phyloP scores from a whole-genome alignment of 805 yeast genomes.

The Ogataea dorogensis region DNA sequence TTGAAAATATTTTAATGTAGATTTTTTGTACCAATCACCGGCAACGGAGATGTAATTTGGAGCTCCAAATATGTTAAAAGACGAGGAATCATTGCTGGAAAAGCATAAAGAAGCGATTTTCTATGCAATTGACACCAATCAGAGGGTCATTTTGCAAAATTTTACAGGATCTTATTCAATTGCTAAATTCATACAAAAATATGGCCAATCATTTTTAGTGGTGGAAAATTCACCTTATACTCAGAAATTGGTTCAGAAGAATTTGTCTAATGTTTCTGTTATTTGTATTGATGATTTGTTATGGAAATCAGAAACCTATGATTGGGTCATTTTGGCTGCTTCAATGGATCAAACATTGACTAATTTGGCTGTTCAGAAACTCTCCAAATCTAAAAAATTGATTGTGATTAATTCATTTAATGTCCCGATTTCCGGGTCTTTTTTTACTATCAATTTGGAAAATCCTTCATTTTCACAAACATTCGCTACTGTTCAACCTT shows the following conservation, averaged over 20 bases:
- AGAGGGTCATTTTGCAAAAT: slow-evolving; percentile 8
- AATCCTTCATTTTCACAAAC: slow-evolving; percentile 1
- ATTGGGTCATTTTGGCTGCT: slow-evolving; percentile 4
- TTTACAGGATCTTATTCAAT: slow-evolving; percentile 12
- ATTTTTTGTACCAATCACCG: slow-evolving; percentile 9
- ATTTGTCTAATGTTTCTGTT: neutral
- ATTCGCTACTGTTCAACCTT: slow-evolving; percentile 7
- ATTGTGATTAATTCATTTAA: slow-evolving; percentile 13
- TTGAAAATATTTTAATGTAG: slow-evolving; percentile 3
- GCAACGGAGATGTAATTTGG: slow-evolving; percentile 8
- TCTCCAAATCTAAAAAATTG: slow-evolving; percentile 3
- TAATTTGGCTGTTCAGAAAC: slow-evolving; percentile 4
- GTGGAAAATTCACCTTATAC: slow-evolving; percentile 16
- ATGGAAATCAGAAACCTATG: slow-evolving; percentile 2
- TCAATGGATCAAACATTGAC: slow-evolving; percentile 2
- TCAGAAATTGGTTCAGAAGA: slow-evolving; percentile 7
- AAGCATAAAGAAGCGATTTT: slow-evolving; percentile 8
- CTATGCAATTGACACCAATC: slow-evolving; percentile 14
- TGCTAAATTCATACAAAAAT: slow-evolving; percentile 6
- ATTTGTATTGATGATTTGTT: neutral
- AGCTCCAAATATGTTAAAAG: slow-evolving; percentile 1
- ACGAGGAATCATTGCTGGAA: slow-evolving; percentile 8
- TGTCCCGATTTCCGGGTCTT: neutral
- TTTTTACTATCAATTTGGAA: neutral
- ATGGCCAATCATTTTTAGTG: slow-evolving; percentile 6